Percentiles rank a stretch among this genome's conserved stretches.
These are phyloP conservation scores for Tremella fuciformis DNA, from an alignment of 768 basidiomycete species.

Conservation along the genomic window DNA sequence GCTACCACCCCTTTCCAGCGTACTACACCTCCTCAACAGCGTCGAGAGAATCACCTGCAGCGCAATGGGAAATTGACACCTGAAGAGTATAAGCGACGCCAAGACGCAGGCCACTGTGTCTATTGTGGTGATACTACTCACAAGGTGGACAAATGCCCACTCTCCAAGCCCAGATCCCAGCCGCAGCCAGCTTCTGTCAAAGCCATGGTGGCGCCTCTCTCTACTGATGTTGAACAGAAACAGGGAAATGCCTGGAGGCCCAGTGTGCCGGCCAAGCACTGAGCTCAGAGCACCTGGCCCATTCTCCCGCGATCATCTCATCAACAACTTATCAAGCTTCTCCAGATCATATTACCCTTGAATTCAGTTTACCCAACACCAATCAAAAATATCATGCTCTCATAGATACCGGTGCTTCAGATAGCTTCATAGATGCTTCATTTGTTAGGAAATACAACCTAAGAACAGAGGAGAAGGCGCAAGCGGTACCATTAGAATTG, in stretches of 20 bases:
- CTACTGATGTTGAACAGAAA: too few species aligned
- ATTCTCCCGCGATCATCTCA: too few species aligned
- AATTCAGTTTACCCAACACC: neutral
- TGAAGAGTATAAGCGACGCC: constrained; percentile 3
- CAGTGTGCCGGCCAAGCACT: too few species aligned
- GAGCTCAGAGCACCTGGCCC: too few species aligned
- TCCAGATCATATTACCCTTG: neutral
- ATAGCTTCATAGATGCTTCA: neutral
- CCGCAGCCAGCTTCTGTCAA: too few species aligned
- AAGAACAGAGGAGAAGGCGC: neutral
- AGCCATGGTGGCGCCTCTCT: too few species aligned
- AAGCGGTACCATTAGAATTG: too few species aligned
- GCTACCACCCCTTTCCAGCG: neutral
- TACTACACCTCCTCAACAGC: neutral
- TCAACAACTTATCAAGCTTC: neutral
- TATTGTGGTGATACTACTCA: neutral
- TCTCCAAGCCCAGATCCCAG: too few species aligned
- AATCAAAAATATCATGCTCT: neutral
- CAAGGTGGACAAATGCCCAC: neutral
- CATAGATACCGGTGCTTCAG: constrained; percentile 2
- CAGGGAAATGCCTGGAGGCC: too few species aligned
- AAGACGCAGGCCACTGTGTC: neutral
- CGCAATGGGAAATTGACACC: too few species aligned
- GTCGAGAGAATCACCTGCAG: neutral
- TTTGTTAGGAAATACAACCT: neutral